These are phyloP conservation scores for Hansfordia pulvinata DNA, from an alignment of 2,329 filamentous ascomycete genomes.

Conservation along the genomic window DNA sequence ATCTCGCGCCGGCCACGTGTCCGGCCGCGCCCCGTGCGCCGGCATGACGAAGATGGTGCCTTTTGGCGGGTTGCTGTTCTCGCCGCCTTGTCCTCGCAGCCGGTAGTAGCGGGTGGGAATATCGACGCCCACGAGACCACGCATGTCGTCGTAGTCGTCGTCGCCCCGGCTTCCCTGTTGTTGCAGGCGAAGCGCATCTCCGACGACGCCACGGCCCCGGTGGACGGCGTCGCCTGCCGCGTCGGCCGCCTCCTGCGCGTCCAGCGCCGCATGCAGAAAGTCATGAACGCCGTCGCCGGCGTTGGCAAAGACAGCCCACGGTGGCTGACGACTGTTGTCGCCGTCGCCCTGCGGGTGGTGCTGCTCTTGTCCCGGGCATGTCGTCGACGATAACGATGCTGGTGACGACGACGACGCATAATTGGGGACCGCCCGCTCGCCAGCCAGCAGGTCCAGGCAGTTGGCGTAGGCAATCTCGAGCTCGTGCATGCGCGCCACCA, in stretches of 20 bases:
- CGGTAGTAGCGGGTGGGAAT: slow-evolving; percentile 38
- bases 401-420: no score
- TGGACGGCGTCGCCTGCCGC: slow-evolving; percentile 20
- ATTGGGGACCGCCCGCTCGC: slow-evolving; percentile 35
- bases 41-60: slow-evolving; percentile 40
- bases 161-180: no score
- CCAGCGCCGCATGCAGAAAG: slow-evolving; percentile 31
- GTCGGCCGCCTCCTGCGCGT: slow-evolving; percentile 28
- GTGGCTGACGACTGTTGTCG: no score
- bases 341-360: no score
- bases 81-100: slow-evolving; percentile 26
- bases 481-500: slow-evolving; percentile 40
- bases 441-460: slow-evolving; percentile 31
- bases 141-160: slow-evolving; percentile 17
- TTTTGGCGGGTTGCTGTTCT: no score
- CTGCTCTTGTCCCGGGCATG: no score
- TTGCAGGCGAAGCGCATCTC: slow-evolving; percentile 26
- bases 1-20: slow-evolving; percentile 25
- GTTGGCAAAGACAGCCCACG: slow-evolving; percentile 40
- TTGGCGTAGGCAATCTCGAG: slow-evolving; percentile 40
- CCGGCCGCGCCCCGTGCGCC: slow-evolving; percentile 31
- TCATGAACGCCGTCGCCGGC: slow-evolving; percentile 35
- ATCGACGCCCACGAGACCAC: slow-evolving; percentile 34
- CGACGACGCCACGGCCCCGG: slow-evolving; percentile 22
- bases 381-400: no score